Evolutionary conservation across 371 early-diverging fungal genomes (phyloP), one percentile per base, ranked within the genome.

Genomic region (Mortierella sp.): DNA sequence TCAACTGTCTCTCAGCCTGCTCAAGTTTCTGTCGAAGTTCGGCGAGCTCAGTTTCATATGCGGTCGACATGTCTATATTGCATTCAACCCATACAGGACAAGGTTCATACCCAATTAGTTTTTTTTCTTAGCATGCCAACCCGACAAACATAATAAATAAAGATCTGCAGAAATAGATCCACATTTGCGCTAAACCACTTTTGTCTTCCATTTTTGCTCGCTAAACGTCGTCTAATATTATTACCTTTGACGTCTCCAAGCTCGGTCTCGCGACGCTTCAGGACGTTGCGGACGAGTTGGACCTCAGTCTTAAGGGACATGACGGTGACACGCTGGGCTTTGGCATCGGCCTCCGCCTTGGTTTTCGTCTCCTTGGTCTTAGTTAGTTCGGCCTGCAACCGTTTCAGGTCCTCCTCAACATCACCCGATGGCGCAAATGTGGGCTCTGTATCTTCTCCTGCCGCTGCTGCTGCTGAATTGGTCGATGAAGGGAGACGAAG

Each of bases 301-400:
- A 82, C 60, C 52, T 85, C 86, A 24, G 86, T 85, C 75, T 85
- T 85, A 54, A 85, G 76, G 8, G 82, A 79, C 82, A 85, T 82
- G 44, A 85, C 77, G 8, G 82, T 77, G n/a, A 79, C 78, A 13
- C 86, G 79, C 70, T 85, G 86, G 6, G 73, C 42, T 45, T 81
- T 85, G 26, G 86, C 86, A 60, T 85, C 86, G 11, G 79, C 80
- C 47, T 85, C 86, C 38, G 86, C 86, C 65, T 79, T 81, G 52
- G 63, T n/a, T 70, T 85, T 85, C 8, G 72, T 72, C 3, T 85
- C 86, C 75, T 85, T 85, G n/a, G 79, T 74, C 58, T 74, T 79
- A 47, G 47, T 8, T 68, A 85, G 42, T 38, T 85, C 86, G 21
- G 54, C 16, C 50, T 85, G 80, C 42, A 85, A 68, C 54, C 77